A percentile compares a stretch with the other conserved stretches of the same genome.
Evolutionary conservation across 139 green algal species (phyloP).

Genomic region (Asterochloris erici): DNA sequence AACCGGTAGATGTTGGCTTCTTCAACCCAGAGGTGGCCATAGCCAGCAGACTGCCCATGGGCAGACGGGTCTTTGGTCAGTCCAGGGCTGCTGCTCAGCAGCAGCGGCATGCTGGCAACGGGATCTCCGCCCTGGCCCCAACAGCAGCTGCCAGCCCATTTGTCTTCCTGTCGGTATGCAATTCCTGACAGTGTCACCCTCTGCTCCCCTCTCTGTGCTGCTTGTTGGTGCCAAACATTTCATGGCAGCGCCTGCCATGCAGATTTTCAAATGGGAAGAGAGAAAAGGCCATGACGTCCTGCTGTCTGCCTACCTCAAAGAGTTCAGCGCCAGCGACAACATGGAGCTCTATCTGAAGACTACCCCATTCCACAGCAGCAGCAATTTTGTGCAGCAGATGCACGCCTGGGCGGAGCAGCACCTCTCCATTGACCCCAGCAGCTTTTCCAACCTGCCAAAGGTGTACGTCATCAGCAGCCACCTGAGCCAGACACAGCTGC

Average conservation of each 20-base stretch:
- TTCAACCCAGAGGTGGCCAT: constrained; percentile 38
- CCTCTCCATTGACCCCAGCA: neutral
- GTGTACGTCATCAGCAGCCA: constrained; percentile 49
- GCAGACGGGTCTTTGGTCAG: constrained; percentile 42
- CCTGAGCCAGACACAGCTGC: constrained; percentile 38
- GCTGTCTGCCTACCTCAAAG: constrained; percentile 42
- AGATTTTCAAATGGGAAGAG: constrained; percentile 74
- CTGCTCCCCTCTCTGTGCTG: neutral
- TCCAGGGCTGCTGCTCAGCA: neutral
- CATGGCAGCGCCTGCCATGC: constrained; percentile 19
- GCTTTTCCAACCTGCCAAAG: constrained; percentile 17
- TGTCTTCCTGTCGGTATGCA: neutral
- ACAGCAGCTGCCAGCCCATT: neutral
- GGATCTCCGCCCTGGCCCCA: no score
- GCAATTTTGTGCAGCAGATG: constrained; percentile 29
- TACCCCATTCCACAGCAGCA: constrained; percentile 37
- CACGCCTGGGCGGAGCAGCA: constrained; percentile 16
- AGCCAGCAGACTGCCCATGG: constrained; percentile 40
- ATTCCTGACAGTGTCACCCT: neutral
- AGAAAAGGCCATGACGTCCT: constrained; percentile 65
- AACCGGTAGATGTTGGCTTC: constrained; percentile 52
- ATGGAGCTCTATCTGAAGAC: constrained; percentile 50
- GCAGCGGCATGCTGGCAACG: neutral
- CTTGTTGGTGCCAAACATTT: neutral
- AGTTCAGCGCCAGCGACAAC: constrained; percentile 41